Evolutionary conservation across 2,329 filamentous ascomycete species (phyloP).

Genomic region (Canariomyces notabilis): DNA sequence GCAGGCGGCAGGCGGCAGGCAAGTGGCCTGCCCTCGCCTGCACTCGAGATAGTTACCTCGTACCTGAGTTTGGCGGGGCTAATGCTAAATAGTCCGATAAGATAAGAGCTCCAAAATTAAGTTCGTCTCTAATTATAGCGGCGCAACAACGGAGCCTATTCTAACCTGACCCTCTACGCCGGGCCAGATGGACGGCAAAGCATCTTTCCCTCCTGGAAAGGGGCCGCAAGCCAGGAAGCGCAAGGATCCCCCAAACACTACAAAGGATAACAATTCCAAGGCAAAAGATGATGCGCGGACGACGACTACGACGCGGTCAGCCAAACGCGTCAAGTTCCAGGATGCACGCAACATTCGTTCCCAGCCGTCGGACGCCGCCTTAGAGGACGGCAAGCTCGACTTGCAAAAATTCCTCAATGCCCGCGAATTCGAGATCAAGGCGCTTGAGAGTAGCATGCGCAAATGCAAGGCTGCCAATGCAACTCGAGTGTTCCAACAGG

Average conservation of each 20-base stretch:
- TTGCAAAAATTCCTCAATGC: slow-evolving; percentile 78
- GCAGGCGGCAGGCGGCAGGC: too few relatives aligned
- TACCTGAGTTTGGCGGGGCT: not conserved
- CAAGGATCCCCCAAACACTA: slow-evolving; percentile 20
- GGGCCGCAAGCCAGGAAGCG: slow-evolving; percentile 21
- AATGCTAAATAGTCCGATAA: slow-evolving; percentile 17
- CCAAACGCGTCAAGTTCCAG: slow-evolving; percentile 43
- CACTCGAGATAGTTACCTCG: not conserved
- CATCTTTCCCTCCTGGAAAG: slow-evolving; percentile 9
- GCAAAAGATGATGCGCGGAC: slow-evolving; percentile 10
- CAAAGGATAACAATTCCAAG: slow-evolving; percentile 11
- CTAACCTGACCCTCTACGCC: slow-evolving; percentile 4
- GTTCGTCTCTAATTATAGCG: too few relatives aligned
- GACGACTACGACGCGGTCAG: slow-evolving; percentile 22
- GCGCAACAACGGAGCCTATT: not conserved
- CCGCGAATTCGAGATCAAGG: slow-evolving; percentile 83
- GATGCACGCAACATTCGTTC: slow-evolving; percentile 46
- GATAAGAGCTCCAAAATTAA: slow-evolving; percentile 24
- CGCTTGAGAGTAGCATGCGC: slow-evolving; percentile 76
- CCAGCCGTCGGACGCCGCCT: slow-evolving; percentile 46
- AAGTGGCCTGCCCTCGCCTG: not conserved
- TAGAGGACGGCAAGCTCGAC: slow-evolving; percentile 74
- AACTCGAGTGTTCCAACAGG: slow-evolving; percentile 81
- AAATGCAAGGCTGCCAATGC: slow-evolving; percentile 59
- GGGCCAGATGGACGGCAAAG: slow-evolving; percentile 22